A percentile compares a stretch with the other conserved stretches of the same genome.
Evolutionary conservation across 1,284 basidiomycete species (phyloP).

Genomic region (Pyrrhoderma lamaoense): DNA sequence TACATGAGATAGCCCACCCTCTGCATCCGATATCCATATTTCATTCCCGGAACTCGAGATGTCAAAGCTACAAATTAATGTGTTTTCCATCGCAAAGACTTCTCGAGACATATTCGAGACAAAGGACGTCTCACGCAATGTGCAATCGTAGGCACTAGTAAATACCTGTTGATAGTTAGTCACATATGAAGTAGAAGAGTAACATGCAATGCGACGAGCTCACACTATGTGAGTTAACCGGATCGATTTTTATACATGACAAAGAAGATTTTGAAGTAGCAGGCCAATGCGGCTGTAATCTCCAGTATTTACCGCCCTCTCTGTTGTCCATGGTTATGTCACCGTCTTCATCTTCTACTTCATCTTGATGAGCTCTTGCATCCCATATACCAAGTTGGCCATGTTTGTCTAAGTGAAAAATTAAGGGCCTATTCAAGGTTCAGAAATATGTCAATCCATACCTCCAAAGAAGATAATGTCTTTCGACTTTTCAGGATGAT

Average conservation of each 20-base stretch:
- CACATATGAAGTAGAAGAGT: constrained; percentile 2
- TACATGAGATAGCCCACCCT: constrained; percentile 61
- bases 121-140: constrained; percentile 63
- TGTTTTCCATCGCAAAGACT: constrained; percentile 52
- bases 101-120: constrained; percentile 61
- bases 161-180: constrained; percentile 43
- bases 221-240: constrained; percentile 63
- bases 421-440: not conserved
- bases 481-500: constrained; percentile 73
- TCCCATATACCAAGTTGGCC: constrained; percentile 79
- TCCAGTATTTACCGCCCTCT: constrained; percentile 69
- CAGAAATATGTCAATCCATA: constrained; percentile 25
- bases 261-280: constrained; percentile 70
- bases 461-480: constrained; percentile 77
- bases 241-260: constrained; percentile 66
- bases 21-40: constrained; percentile 71
- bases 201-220: constrained; percentile 19
- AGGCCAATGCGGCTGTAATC: constrained; percentile 77
- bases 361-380: constrained; percentile 57
- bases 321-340: constrained; percentile 36
- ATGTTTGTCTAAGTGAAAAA: constrained; percentile 54
- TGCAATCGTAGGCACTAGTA: constrained; percentile 73
- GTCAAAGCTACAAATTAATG: constrained; percentile 60
- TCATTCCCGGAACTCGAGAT: constrained; percentile 58
- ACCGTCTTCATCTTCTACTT: constrained; percentile 54